phyloP scores from a whole-genome alignment of 805 yeast species.

The Ogataea glucozyma region DNA sequence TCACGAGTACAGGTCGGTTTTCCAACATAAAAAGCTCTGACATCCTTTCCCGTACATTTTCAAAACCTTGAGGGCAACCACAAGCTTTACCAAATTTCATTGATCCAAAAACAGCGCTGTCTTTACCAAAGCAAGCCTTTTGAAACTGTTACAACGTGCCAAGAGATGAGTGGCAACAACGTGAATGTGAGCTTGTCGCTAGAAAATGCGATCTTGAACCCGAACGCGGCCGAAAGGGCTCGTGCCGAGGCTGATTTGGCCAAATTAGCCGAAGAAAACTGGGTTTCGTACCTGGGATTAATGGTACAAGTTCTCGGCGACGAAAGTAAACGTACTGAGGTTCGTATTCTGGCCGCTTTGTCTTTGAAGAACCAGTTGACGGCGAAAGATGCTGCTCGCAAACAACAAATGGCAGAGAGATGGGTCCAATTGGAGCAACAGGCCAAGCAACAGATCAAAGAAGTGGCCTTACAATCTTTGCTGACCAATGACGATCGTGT shows the following conservation, averaged over 20 bases:
- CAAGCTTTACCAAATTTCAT: too few relatives aligned
- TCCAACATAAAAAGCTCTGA: too few relatives aligned
- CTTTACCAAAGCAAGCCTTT: too few relatives aligned
- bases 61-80: too few relatives aligned
- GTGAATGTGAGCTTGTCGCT: constrained; percentile 71
- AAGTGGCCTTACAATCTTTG: constrained; percentile 61
- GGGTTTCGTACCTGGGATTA: constrained; percentile 68
- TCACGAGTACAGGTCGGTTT: too few relatives aligned
- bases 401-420: constrained; percentile 60
- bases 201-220: constrained; percentile 75
- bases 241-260: constrained; percentile 78
- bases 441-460: constrained; percentile 65
- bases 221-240: constrained; percentile 65
- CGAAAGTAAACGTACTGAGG: constrained; percentile 66
- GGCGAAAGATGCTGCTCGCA: constrained; percentile 70
- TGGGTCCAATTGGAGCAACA: constrained; percentile 67
- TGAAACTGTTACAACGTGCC: too few relatives aligned
- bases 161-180: constrained; percentile 4
- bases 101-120: too few relatives aligned
- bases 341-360: constrained; percentile 88
- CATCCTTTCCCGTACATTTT: too few relatives aligned
- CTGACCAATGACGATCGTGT: constrained; percentile 71
- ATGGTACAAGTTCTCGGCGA: constrained; percentile 73
- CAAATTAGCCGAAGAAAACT: constrained; percentile 71
- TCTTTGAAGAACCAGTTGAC: constrained; percentile 85